Evolutionary conservation across 179 eudicot species (phyloP).

Genomic region (Silene coronaria): DNA sequence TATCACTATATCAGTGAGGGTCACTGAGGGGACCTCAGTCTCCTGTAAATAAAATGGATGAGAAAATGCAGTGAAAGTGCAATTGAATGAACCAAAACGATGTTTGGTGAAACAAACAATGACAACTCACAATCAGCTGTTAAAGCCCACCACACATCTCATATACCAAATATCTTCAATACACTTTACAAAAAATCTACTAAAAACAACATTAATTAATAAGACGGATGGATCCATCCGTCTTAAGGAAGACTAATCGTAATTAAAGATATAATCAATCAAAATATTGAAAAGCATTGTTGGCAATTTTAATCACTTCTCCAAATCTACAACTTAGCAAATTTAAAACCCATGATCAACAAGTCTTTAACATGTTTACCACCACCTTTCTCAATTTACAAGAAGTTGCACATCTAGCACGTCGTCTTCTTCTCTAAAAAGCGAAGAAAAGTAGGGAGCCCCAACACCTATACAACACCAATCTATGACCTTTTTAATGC

Average conservation of each 20-base stretch:
- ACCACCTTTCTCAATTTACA: constrained; percentile 31
- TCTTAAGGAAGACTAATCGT: not conserved
- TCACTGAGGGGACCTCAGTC: no score
- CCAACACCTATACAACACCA: constrained; percentile 37
- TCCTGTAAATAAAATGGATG: no score
- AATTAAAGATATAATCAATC: constrained; percentile 14
- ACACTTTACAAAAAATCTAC: constrained; percentile 21
- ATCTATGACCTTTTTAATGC: constrained; percentile 16
- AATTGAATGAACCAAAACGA: no score
- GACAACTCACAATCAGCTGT: no score
- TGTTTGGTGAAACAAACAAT: no score
- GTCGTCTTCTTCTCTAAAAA: constrained; percentile 39
- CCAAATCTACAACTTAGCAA: constrained; percentile 18
- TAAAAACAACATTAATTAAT: not conserved
- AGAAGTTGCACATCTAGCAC: constrained; percentile 23
- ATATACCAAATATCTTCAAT: constrained; percentile 12
- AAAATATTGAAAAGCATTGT: constrained; percentile 17
- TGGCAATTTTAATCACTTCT: constrained; percentile 2
- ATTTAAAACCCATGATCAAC: constrained; percentile 13
- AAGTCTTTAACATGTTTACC: constrained; percentile 13
- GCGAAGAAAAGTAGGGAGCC: constrained; percentile 39
- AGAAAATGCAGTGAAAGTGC: no score
- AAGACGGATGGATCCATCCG: not conserved
- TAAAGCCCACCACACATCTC: no score
- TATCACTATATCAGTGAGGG: no score